A percentile compares a stretch with the other conserved stretches of the same genome.
phyloP scores from a whole-genome alignment of 805 yeast genomes.

The Starmerella riodocensis region DNA sequence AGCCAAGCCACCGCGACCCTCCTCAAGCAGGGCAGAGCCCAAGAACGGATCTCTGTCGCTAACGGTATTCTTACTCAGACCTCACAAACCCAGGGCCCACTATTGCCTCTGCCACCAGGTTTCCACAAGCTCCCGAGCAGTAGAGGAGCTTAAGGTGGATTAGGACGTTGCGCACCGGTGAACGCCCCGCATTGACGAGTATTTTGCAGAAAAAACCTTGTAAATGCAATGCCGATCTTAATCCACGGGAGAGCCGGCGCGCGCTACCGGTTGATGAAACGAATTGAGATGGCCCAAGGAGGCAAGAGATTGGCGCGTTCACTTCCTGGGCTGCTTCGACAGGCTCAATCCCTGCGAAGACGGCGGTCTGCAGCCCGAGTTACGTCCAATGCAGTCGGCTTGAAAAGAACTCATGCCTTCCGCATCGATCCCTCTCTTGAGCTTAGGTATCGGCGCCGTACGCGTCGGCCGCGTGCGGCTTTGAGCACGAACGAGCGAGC shows the following conservation, averaged over 20 bases:
- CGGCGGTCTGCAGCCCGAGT: too few relatives aligned
- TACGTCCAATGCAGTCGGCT: too few relatives aligned
- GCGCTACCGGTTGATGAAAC: constrained; percentile 5
- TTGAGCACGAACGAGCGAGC: too few relatives aligned
- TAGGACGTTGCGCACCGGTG: too few relatives aligned
- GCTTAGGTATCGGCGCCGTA: not conserved
- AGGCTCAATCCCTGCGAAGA: constrained; percentile 1
- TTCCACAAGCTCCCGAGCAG: too few relatives aligned
- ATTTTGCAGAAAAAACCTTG: not conserved
- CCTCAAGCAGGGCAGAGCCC: too few relatives aligned
- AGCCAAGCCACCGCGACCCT: too few relatives aligned
- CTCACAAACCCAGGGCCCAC: too few relatives aligned
- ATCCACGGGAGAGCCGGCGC: not conserved
- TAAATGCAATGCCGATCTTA: constrained; percentile 4
- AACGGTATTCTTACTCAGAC: too few relatives aligned
- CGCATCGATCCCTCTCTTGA: constrained; percentile 7
- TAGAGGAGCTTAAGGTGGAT: too few relatives aligned
- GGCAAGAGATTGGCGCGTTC: not conserved
- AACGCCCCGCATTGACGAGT: not conserved
- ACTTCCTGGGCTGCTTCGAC: not conserved
- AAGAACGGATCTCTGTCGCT: too few relatives aligned
- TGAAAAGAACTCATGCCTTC: constrained; percentile 10
- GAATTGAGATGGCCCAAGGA: constrained; percentile 6
- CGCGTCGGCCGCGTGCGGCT: not conserved
- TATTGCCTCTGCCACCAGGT: too few relatives aligned